phyloP scores from a whole-genome alignment of 345 rosid genomes.

The Lumnitzera racemosa region DNA sequence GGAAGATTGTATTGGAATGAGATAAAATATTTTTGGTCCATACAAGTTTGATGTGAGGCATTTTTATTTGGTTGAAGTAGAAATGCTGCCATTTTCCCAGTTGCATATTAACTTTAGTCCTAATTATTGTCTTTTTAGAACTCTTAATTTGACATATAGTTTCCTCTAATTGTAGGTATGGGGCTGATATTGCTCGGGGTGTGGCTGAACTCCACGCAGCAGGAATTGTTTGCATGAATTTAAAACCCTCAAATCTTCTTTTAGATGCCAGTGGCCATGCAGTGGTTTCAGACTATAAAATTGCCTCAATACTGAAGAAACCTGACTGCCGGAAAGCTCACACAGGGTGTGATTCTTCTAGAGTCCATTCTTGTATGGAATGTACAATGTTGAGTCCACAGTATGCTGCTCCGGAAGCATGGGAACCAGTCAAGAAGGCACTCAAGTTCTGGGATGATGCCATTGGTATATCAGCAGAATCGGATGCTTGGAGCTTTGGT shows the following conservation, averaged over 20 bases:
- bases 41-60: too few species aligned
- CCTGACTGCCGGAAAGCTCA: conserved; percentile 67
- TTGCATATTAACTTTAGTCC: not conserved
- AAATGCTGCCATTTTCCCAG: not conserved
- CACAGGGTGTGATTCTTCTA: conserved; percentile 53
- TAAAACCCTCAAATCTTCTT: conserved; percentile 95
- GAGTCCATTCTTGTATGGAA: conserved; percentile 73
- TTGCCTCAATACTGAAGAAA: conserved; percentile 85
- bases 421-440: conserved; percentile 94
- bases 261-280: conserved; percentile 75
- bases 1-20: too few species aligned
- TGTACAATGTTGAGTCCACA: conserved; percentile 83
- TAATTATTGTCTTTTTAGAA: conserved; percentile 9
- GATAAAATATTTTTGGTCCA: too few species aligned
- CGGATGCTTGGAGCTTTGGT: conserved; percentile 99
- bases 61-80: too few species aligned
- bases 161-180: conserved; percentile 60
- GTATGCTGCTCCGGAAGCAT: conserved; percentile 94
- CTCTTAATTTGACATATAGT: conserved; percentile 12
- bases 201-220: conserved; percentile 98
- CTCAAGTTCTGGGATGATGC: conserved; percentile 92
- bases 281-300: conserved; percentile 92
- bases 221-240: conserved; percentile 90
- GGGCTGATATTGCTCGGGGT: conserved; percentile 89
- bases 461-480: conserved; percentile 74